Evolutionary conservation across 306 rosid species (phyloP).

Genomic region (Cucurbita moschata): DNA sequence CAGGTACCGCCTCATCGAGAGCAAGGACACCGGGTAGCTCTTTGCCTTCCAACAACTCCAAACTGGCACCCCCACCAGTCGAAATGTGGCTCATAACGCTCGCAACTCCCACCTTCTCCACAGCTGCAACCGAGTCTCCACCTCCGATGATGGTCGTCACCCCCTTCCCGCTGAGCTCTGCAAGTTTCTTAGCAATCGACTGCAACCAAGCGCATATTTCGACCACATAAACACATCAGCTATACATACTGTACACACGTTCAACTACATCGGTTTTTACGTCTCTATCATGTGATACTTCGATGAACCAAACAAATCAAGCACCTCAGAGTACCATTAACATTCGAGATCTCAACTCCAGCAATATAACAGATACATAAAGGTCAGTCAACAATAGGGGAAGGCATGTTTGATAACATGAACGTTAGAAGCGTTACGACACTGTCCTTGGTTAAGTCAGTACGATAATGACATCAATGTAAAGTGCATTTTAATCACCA

Average conservation of each 20-base stretch:
- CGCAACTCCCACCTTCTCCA: slow-evolving; percentile 98
- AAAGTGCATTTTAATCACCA: background rate
- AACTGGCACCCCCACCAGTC: slow-evolving; percentile 98
- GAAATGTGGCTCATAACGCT: slow-evolving; percentile 95
- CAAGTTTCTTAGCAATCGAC: slow-evolving; percentile 86
- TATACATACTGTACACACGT: background rate
- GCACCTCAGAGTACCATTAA: background rate
- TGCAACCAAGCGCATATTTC: slow-evolving; percentile 19
- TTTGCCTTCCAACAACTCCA: slow-evolving; percentile 98
- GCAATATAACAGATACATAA: background rate
- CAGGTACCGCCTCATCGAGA: slow-evolving; percentile 61
- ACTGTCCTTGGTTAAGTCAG: background rate
- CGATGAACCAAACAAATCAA: background rate
- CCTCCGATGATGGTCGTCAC: slow-evolving; percentile 99
- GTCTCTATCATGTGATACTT: background rate
- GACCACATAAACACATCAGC: background rate
- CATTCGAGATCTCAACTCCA: background rate
- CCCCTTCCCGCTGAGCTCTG: slow-evolving; percentile 87
- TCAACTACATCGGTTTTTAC: background rate
- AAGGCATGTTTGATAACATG: background rate
- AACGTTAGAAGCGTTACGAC: background rate
- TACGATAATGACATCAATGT: background rate
- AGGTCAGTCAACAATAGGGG: background rate
- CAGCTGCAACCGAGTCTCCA: slow-evolving; percentile 98
- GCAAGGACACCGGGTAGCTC: slow-evolving; percentile 98